phyloP scores from a whole-genome alignment of 495 filamentous ascomycete species.

The Pyrenopolyporus hunteri region DNA sequence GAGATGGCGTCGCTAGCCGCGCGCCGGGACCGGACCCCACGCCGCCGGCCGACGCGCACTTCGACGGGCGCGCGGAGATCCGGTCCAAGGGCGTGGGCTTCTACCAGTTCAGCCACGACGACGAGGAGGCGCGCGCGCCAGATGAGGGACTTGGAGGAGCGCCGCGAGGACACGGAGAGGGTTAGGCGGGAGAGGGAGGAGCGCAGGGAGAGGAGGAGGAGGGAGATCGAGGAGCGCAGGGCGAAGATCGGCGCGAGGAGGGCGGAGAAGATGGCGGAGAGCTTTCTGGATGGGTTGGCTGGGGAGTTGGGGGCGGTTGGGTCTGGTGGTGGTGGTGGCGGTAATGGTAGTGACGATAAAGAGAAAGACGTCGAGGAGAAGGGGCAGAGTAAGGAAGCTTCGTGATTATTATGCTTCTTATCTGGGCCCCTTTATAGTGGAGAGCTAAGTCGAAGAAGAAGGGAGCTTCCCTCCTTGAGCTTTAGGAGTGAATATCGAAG shows the following conservation, averaged over 20 bases:
- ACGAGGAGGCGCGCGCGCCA: constrained; percentile 70
- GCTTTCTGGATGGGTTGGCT: constrained; percentile 67
- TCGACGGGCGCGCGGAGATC: constrained; percentile 81
- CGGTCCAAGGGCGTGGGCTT: constrained; percentile 89
- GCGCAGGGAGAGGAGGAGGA: constrained; percentile 47
- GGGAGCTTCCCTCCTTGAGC: too few relatives aligned
- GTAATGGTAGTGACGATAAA: neutral
- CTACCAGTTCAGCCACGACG: constrained; percentile 80
- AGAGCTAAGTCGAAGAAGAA: too few relatives aligned
- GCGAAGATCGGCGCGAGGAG: constrained; percentile 58
- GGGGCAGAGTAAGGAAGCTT: neutral
- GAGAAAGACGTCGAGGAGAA: constrained; percentile 7
- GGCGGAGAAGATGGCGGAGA: constrained; percentile 71
- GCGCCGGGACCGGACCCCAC: constrained; percentile 77
- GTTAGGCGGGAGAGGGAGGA: constrained; percentile 61
- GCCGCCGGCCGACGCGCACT: constrained; percentile 79
- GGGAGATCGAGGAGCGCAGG: constrained; percentile 59
- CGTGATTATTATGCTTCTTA: neutral
- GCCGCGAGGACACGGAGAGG: constrained; percentile 71
- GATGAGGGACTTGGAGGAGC: constrained; percentile 74
- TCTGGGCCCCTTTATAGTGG: too few relatives aligned
- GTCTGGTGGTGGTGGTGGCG: neutral
- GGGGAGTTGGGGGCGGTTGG: constrained; percentile 40
- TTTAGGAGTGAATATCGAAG: too few relatives aligned
- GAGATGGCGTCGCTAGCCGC: constrained; percentile 75